Conservation (phyloP, 345 rosid genomes). For the Corymbia maculata region DNA sequence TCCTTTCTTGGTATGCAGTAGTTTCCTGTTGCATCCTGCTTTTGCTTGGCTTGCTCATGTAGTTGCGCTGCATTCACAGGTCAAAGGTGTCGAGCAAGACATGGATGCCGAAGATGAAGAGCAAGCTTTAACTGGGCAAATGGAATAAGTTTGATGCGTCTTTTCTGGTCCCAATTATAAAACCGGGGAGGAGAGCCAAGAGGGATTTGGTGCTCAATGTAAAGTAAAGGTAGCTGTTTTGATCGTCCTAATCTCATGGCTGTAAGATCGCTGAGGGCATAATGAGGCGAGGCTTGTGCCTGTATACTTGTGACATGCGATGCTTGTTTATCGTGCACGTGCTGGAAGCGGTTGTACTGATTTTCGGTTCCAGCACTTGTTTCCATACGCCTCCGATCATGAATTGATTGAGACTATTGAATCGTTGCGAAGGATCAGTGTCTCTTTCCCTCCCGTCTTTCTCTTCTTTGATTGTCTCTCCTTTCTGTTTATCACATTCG, state of each 20-base stretch:
- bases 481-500: neutral
- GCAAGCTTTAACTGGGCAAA: slow-evolving; percentile 33
- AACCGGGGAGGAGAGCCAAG: neutral
- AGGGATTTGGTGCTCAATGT: neutral
- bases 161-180: neutral
- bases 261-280: neutral
- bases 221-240: neutral
- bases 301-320: neutral
- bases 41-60: neutral
- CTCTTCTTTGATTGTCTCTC: neutral
- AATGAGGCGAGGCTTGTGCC: neutral
- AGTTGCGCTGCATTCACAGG: slow-evolving; percentile 23
- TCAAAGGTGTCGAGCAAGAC: slow-evolving; percentile 86
- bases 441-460: neutral
- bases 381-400: neutral
- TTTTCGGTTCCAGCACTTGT: neutral
- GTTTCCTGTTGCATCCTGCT: neutral
- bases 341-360: neutral
- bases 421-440: neutral
- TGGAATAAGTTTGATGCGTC: slow-evolving; percentile 19
- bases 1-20: neutral
- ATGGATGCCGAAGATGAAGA: slow-evolving; percentile 60
- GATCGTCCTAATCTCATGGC: neutral
- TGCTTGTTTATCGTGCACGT: neutral
- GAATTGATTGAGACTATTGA: neutral